phyloP scores from a whole-genome alignment of 2,329 filamentous ascomycete genomes.

The Colletotrichum navitas region DNA sequence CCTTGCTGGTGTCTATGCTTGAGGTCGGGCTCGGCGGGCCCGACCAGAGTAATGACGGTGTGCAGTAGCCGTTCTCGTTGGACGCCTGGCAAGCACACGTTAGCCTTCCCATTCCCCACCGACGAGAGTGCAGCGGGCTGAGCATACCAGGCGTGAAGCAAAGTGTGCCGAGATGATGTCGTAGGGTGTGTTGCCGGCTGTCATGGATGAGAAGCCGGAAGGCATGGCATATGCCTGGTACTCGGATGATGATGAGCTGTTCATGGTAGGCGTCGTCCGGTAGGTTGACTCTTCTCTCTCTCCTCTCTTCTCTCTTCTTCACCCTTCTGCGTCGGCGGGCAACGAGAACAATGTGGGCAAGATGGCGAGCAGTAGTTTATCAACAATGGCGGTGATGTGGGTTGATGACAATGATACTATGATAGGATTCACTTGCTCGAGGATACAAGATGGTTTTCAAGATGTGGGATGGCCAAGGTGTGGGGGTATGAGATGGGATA shows the following conservation, averaged over 20 bases:
- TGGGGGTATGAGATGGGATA: conserved; percentile 7
- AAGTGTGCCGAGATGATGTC: conserved; percentile 41
- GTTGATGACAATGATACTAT: background rate
- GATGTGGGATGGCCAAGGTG: conserved; percentile 18
- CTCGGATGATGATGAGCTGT: conserved; percentile 20
- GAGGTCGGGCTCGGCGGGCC: conserved; percentile 35
- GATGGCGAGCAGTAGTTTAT: conserved; percentile 1
- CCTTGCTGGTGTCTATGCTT: conserved; percentile 35
- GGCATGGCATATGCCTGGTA: conserved; percentile 26
- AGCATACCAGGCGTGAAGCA: conserved; percentile 29
- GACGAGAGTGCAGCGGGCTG: no score
- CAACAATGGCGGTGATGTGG: no score
- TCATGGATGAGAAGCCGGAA: conserved; percentile 12
- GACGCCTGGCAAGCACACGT: conserved; percentile 16
- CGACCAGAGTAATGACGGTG: conserved; percentile 36
- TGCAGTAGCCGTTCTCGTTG: conserved; percentile 34
- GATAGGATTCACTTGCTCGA: conserved; percentile 4
- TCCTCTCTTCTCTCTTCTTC: no score
- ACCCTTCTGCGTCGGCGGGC: background rate
- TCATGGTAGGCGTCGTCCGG: conserved; percentile 4
- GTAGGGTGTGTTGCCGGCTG: conserved; percentile 9
- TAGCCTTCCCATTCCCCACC: background rate
- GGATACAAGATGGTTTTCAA: background rate
- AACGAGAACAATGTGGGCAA: background rate
- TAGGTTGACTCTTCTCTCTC: background rate